Conservation (phyloP, 1,284 basidiomycete genomes). For the Ceratobasidium sp. region DNA sequence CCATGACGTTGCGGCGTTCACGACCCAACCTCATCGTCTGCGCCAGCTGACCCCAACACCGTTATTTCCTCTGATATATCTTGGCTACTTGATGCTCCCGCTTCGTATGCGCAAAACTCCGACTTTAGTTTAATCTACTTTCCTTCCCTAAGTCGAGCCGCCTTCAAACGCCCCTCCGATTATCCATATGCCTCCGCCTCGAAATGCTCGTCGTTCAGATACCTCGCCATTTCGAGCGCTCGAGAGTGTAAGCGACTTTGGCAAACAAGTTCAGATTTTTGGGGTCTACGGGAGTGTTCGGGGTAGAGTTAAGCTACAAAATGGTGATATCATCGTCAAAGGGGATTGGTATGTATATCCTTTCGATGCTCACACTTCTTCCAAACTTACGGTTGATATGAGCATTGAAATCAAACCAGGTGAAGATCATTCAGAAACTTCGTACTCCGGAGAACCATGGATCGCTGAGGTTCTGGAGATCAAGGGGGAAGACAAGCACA, state of each 20-base stretch:
- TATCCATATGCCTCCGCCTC: not conserved
- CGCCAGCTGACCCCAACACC: too few relatives aligned
- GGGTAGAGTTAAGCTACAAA: not conserved
- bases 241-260: not conserved
- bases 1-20: too few relatives aligned
- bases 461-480: conserved; percentile 27
- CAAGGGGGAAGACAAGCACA: not conserved
- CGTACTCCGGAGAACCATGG: conserved; percentile 12
- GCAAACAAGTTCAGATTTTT: conserved; percentile 24
- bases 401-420: conserved; percentile 18
- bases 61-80: too few relatives aligned
- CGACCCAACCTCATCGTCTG: too few relatives aligned
- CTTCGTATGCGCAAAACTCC: too few relatives aligned
- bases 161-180: too few relatives aligned
- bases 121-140: too few relatives aligned
- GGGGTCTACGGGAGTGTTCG: not conserved
- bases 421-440: conserved; percentile 10
- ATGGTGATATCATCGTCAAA: not conserved
- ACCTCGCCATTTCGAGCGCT: not conserved
- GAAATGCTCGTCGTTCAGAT: not conserved
- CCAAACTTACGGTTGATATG: not conserved
- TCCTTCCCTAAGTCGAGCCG: too few relatives aligned
- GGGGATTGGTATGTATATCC: conserved; percentile 11
- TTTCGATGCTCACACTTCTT: not conserved
- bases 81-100: too few relatives aligned